A percentile compares a stretch with the other conserved stretches of the same genome.
phyloP scores from a whole-genome alignment of 2,329 filamentous ascomycete genomes.

The Sporothrix schenckii region DNA sequence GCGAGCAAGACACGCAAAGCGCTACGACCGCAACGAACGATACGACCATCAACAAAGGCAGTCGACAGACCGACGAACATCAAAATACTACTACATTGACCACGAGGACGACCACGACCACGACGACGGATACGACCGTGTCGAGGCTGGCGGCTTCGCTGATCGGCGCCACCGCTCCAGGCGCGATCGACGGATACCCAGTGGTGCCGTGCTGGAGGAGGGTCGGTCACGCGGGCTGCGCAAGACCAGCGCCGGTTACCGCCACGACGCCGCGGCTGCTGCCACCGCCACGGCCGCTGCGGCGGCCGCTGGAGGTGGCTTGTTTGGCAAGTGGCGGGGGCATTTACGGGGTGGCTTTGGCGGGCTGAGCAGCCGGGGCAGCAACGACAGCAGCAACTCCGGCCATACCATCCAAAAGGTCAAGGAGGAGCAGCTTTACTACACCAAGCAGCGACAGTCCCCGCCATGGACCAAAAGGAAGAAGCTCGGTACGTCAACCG shows the following conservation, averaged over 20 bases:
- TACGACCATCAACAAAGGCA: not conserved
- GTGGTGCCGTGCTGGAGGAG: conserved; percentile 70
- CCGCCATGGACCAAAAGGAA: conserved; percentile 52
- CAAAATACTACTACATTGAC: conserved; percentile 22
- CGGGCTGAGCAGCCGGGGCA: conserved; percentile 53
- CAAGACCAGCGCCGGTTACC: conserved; percentile 8
- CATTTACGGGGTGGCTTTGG: conserved; percentile 48
- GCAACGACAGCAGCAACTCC: conserved; percentile 50
- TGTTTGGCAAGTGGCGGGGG: not conserved
- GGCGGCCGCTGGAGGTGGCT: not conserved
- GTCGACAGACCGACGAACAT: conserved; percentile 1
- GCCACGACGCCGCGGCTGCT: not conserved
- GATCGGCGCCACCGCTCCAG: conserved; percentile 31
- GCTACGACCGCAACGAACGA: not conserved
- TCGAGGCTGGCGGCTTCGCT: conserved; percentile 26
- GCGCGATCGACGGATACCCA: conserved; percentile 63
- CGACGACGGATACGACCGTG: conserved; percentile 33
- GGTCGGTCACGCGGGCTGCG: conserved; percentile 48
- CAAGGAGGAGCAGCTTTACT: conserved; percentile 52
- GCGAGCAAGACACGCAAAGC: conserved; percentile 31
- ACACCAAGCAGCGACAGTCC: conserved; percentile 42
- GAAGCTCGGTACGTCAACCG: conserved; percentile 57
- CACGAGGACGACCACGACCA: conserved; percentile 18
- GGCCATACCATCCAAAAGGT: conserved; percentile 53
- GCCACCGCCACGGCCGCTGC: not conserved